phyloP scores from a whole-genome alignment of 2,329 filamentous ascomycete species.

The Plenodomus lindquistii region DNA sequence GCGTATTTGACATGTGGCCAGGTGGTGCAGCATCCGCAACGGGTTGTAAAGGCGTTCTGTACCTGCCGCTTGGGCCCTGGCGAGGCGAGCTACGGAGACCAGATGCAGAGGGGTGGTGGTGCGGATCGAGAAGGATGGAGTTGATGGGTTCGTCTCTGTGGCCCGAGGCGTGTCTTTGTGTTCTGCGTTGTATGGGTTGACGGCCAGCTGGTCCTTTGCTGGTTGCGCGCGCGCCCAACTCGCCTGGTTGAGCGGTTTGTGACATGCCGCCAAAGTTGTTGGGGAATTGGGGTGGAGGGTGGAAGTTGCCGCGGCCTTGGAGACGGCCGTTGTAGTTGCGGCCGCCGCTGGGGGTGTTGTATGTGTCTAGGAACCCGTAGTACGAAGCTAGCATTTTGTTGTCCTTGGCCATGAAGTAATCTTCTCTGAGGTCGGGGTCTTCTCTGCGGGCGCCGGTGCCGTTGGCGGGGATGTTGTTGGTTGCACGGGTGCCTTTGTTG shows the following conservation, averaged over 20 bases:
- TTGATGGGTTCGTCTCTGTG: constrained; percentile 64
- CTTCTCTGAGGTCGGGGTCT: constrained; percentile 72
- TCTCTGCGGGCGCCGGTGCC: constrained; percentile 43
- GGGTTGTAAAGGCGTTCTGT: constrained; percentile 38
- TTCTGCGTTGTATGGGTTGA: constrained; percentile 30
- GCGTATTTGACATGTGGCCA: constrained; percentile 4
- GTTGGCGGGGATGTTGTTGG: constrained; percentile 52
- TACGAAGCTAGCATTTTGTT: constrained; percentile 99
- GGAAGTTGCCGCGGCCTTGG: constrained; percentile 61
- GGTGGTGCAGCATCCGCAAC: constrained; percentile 14
- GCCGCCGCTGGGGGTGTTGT: constrained; percentile 49
- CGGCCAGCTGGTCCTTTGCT: constrained; percentile 31
- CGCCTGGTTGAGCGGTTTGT: constrained; percentile 57
- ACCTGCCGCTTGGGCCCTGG: constrained; percentile 54
- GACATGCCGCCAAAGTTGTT: constrained; percentile 58
- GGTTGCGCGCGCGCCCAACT: constrained; percentile 34
- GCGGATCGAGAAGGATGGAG: constrained; percentile 74
- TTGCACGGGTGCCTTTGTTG: constrained; percentile 69
- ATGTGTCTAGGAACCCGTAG: constrained; percentile 92
- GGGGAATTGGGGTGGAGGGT: constrained; percentile 76
- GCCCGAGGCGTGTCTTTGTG: constrained; percentile 23
- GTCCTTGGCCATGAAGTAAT: constrained; percentile 94
- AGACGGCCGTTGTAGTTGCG: constrained; percentile 44
- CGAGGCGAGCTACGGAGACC: constrained; percentile 49
- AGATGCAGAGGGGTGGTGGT: constrained; percentile 68